Evolutionary conservation across 495 filamentous ascomycete species (phyloP).

Genomic region (Penicillium lividum): DNA sequence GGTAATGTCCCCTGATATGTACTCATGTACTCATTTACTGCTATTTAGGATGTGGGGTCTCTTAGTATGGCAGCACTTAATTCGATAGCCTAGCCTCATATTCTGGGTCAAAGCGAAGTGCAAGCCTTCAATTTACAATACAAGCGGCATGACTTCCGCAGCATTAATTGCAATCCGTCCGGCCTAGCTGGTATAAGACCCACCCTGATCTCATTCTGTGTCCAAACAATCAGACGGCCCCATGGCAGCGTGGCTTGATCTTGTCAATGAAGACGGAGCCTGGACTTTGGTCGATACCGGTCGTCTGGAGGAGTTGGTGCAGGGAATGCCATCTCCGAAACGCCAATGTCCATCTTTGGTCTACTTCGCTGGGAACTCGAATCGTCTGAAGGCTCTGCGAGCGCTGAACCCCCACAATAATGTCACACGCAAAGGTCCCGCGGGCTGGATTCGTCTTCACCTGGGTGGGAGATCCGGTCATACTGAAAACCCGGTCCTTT

Average conservation of each 20-base stretch:
- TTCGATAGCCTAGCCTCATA: neutral
- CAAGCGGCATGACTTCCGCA: neutral
- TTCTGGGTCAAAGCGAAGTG: neutral
- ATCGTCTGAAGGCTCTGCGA: constrained; percentile 15
- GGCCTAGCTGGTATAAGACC: neutral
- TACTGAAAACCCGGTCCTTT: constrained; percentile 13
- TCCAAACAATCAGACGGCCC: neutral
- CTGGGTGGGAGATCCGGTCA: constrained; percentile 6
- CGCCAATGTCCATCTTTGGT: constrained; percentile 6
- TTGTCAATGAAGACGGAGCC: neutral
- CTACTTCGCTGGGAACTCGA: constrained; percentile 16
- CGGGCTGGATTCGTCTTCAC: constrained; percentile 9
- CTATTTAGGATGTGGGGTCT: no score
- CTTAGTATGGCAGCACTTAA: neutral
- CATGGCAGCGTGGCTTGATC: constrained; percentile 6
- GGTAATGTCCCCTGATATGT: neutral
- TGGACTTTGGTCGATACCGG: constrained; percentile 5
- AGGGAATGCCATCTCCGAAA: neutral
- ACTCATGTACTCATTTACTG: neutral
- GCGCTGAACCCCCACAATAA: constrained; percentile 21
- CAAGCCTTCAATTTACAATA: neutral
- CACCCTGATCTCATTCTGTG: neutral
- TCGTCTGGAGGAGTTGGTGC: neutral
- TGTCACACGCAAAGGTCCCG: constrained; percentile 15
- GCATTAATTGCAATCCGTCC: neutral